A percentile compares a stretch with the other conserved stretches of the same genome.
Evolutionary conservation across 768 basidiomycete genomes (phyloP).

Genomic region (Russula emetica): DNA sequence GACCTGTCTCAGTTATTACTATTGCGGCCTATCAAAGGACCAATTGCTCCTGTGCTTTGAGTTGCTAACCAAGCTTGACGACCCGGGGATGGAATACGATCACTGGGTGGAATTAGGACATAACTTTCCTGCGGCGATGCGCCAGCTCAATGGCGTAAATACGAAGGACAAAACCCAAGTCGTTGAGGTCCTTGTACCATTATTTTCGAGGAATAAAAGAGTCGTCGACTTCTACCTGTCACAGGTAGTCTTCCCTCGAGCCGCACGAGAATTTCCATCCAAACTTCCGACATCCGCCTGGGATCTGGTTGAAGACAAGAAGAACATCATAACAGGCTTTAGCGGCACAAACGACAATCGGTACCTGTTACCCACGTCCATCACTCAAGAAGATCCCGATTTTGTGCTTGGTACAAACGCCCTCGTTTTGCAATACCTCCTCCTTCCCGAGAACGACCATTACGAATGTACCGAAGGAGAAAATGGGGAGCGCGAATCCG

Average conservation of each 20-base stretch:
- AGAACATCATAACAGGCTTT: slow-evolving; percentile 44
- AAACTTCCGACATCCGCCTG: slow-evolving; percentile 50
- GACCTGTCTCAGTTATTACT: slow-evolving; percentile 49
- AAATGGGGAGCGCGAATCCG: slow-evolving; percentile 21
- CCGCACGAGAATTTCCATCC: slow-evolving; percentile 45
- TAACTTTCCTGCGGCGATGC: slow-evolving; percentile 35
- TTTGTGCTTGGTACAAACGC: slow-evolving; percentile 48
- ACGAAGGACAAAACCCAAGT: slow-evolving; percentile 38
- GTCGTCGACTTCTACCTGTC: slow-evolving; percentile 47
- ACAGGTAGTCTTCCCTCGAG: slow-evolving; percentile 46
- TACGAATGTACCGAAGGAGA: slow-evolving; percentile 32
- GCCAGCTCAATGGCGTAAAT: slow-evolving; percentile 42
- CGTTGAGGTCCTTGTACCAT: slow-evolving; percentile 32
- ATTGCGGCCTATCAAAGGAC: slow-evolving; percentile 40
- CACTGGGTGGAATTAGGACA: slow-evolving; percentile 35
- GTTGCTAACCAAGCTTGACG: slow-evolving; percentile 40
- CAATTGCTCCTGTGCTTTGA: slow-evolving; percentile 41
- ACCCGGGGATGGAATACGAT: slow-evolving; percentile 42
- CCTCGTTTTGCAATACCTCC: slow-evolving; percentile 39
- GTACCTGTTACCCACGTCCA: slow-evolving; percentile 36
- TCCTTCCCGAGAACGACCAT: slow-evolving; percentile 40
- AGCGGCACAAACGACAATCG: slow-evolving; percentile 54
- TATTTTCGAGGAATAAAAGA: slow-evolving; percentile 38
- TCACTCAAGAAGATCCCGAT: slow-evolving; percentile 38
- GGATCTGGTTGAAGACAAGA: slow-evolving; percentile 46